Percentiles rank a stretch among this genome's conserved stretches.
Evolutionary conservation across 129 eudicot species (phyloP).

Genomic region (Ambrosia trifida): DNA sequence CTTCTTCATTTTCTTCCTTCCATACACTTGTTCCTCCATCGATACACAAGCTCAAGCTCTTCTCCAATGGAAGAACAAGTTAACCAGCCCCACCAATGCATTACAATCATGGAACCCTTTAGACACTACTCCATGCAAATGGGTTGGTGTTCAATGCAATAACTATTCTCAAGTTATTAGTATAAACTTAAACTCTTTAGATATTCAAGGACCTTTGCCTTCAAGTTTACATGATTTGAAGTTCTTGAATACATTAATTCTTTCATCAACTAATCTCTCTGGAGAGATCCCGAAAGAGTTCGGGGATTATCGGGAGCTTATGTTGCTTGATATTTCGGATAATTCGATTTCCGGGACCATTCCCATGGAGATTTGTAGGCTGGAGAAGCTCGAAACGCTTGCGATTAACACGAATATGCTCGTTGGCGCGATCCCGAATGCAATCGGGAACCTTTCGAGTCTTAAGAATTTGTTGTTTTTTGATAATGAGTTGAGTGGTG

Average conservation of each 20-base stretch:
- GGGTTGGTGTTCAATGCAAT: conserved; percentile 84
- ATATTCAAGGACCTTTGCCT: conserved; percentile 78
- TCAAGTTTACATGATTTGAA: conserved; percentile 60
- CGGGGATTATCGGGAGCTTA: conserved; percentile 70
- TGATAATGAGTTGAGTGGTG: conserved; percentile 83
- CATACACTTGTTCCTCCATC: conserved; percentile 48
- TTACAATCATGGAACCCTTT: conserved; percentile 69
- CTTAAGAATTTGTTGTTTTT: conserved; percentile 47
- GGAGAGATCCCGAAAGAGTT: conserved; percentile 74
- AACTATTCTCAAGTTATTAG: conserved; percentile 41
- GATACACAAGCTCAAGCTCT: conserved; percentile 86
- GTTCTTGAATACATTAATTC: conserved; percentile 45
- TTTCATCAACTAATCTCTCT: conserved; percentile 75
- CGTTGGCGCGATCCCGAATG: conserved; percentile 62
- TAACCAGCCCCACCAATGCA: conserved; percentile 46
- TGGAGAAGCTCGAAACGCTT: conserved; percentile 48
- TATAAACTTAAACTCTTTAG: conserved; percentile 50
- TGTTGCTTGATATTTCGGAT: conserved; percentile 59
- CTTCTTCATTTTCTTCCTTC: conserved; percentile 16
- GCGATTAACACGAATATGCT: conserved; percentile 59
- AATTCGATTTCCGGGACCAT: conserved; percentile 65
- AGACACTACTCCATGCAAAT: conserved; percentile 63
- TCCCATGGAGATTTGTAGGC: conserved; percentile 66
- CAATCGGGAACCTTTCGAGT: conserved; percentile 63
- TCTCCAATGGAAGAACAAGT: conserved; percentile 69